Evolutionary conservation across 345 rosid genomes (phyloP).

Genomic region (Linum tenue): DNA sequence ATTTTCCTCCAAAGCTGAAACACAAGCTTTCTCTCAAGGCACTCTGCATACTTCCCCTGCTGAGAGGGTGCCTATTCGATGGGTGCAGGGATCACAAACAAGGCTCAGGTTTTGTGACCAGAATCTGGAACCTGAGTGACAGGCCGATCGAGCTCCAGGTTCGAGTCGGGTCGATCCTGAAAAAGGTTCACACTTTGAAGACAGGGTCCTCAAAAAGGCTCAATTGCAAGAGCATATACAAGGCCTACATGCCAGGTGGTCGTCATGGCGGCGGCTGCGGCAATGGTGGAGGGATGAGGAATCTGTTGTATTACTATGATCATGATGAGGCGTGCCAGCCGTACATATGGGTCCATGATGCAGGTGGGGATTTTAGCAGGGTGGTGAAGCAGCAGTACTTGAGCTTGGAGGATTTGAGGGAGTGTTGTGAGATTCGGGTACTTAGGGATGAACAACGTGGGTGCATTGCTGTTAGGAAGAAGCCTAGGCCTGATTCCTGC

Average conservation of each 20-base stretch:
- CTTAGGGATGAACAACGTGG: constrained; percentile 62
- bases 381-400: constrained; percentile 88
- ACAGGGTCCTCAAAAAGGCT: constrained; percentile 72
- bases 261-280: neutral
- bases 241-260: constrained; percentile 50
- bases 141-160: constrained; percentile 65
- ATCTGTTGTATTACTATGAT: constrained; percentile 45
- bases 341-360: constrained; percentile 76
- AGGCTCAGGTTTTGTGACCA: constrained; percentile 42
- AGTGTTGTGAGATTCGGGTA: constrained; percentile 71
- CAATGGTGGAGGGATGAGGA: constrained; percentile 27
- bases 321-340: constrained; percentile 65
- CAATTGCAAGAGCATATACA: constrained; percentile 63
- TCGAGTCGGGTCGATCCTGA: constrained; percentile 74
- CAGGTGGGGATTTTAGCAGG: constrained; percentile 56
- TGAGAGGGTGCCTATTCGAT: constrained; percentile 49
- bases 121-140: constrained; percentile 71
- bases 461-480: constrained; percentile 66
- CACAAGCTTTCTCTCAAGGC: constrained; percentile 21
- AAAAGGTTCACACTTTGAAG: constrained; percentile 68
- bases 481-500: constrained; percentile 37
- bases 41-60: constrained; percentile 30
- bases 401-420: constrained; percentile 72
- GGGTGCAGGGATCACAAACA: constrained; percentile 58
- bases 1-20: constrained; percentile 25